Conservation (phyloP, 129 eudicot species). For the Arctium lappa region DNA sequence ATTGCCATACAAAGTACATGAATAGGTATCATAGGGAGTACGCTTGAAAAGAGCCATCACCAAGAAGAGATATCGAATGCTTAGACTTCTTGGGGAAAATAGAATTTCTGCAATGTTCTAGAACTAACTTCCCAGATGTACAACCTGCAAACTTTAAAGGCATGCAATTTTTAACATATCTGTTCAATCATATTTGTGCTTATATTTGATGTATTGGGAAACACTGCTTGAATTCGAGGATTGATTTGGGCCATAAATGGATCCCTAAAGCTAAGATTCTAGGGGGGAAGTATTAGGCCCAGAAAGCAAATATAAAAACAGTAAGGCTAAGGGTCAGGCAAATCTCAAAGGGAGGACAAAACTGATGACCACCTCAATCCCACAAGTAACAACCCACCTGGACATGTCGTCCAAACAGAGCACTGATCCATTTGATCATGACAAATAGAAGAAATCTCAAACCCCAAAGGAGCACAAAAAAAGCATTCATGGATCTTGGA, state of each 20-base stretch:
- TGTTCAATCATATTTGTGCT: neutral
- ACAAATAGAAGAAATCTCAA: neutral
- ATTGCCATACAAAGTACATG: neutral
- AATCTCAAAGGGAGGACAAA: neutral
- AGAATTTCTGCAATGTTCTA: neutral
- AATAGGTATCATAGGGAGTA: neutral
- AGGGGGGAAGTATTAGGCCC: neutral
- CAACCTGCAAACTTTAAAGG: neutral
- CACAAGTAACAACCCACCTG: neutral
- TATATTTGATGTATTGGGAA: neutral
- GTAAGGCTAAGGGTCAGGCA: neutral
- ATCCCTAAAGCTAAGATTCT: neutral
- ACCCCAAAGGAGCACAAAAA: neutral
- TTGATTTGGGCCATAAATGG: neutral
- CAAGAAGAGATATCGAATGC: neutral
- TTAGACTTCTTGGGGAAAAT: neutral
- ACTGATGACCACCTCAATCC: neutral
- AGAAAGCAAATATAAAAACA: neutral
- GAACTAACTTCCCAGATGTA: neutral
- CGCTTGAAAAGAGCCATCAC: neutral
- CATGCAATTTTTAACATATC: neutral
- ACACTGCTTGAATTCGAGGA: neutral
- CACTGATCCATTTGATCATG: neutral
- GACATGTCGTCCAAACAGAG: neutral
- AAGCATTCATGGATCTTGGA: neutral